Percentiles rank a stretch among this genome's conserved stretches.
Evolutionary conservation across 208 protist genomes (phyloP).

Genomic region (Herpetomonas tarakana): DNA sequence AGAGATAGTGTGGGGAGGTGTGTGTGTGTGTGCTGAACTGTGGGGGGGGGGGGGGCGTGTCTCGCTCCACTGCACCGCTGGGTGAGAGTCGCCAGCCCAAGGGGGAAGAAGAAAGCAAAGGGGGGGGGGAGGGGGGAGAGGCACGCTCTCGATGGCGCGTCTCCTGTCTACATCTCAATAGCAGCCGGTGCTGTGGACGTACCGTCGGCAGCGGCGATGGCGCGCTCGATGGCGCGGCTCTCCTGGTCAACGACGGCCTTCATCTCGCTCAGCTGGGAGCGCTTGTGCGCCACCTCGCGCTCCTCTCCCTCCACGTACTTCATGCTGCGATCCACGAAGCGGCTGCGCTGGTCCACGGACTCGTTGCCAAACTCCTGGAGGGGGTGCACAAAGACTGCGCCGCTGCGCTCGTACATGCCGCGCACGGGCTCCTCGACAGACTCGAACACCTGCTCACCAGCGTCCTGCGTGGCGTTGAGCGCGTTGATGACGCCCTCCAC

Average conservation of each 20-base stretch:
- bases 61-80: too few relatives aligned
- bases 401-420: conserved; percentile 38
- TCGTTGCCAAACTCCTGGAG: conserved; percentile 71
- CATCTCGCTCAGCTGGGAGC: conserved; percentile 52
- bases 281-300: conserved; percentile 61
- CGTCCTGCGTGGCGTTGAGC: conserved; percentile 79
- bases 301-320: conserved; percentile 80
- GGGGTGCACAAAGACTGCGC: conserved; percentile 60
- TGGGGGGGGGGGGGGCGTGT: too few relatives aligned
- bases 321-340: conserved; percentile 73
- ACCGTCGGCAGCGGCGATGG: background rate
- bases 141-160: too few relatives aligned
- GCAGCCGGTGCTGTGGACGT: background rate
- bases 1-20: too few relatives aligned
- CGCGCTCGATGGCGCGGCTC: conserved; percentile 40
- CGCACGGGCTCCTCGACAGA: conserved; percentile 56
- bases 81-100: too few relatives aligned
- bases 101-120: too few relatives aligned
- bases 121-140: too few relatives aligned
- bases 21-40: too few relatives aligned
- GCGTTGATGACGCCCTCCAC: conserved; percentile 78
- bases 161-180: conserved; percentile 8
- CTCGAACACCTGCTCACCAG: conserved; percentile 77
- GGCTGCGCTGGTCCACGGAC: conserved; percentile 59
- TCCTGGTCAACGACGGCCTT: conserved; percentile 61